Conservation (phyloP, 768 basidiomycete species). For the Rubroboletus pulcherrimus region DNA sequence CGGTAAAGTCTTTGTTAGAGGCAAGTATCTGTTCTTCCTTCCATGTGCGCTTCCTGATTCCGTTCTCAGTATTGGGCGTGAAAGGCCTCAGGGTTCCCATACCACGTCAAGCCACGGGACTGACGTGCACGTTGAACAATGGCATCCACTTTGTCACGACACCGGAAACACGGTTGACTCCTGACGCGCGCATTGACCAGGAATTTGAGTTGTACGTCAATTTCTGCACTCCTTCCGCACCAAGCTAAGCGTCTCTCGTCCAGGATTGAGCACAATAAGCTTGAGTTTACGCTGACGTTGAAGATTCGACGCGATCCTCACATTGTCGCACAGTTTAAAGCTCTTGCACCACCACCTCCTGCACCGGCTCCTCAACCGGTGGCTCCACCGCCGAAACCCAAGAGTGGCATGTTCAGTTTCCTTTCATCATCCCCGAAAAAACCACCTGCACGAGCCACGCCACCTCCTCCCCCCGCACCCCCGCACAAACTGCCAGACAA, state of each 20-base stretch:
- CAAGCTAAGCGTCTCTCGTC: background rate
- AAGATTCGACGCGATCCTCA: conserved; percentile 87
- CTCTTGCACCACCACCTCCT: conserved; percentile 50
- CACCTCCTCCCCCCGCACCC: conserved; percentile 34
- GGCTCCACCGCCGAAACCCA: conserved; percentile 51
- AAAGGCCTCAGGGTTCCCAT: conserved; percentile 73
- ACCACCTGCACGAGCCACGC: conserved; percentile 45
- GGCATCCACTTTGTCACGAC: conserved; percentile 95
- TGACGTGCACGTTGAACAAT: conserved; percentile 91
- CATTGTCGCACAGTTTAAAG: conserved; percentile 73
- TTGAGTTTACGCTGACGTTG: conserved; percentile 89
- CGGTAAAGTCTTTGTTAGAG: conserved; percentile 94
- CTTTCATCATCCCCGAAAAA: conserved; percentile 73
- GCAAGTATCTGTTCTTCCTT: conserved; percentile 36
- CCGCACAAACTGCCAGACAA: conserved; percentile 60
- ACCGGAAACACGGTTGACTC: conserved; percentile 61
- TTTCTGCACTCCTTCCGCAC: background rate
- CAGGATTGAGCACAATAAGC: conserved; percentile 90
- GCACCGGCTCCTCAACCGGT: conserved; percentile 40
- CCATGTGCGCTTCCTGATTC: background rate
- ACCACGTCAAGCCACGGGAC: conserved; percentile 65
- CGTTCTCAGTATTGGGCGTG: conserved; percentile 63
- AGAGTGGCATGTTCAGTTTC: conserved; percentile 69
- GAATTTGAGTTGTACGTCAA: conserved; percentile 83
- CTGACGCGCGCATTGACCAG: conserved; percentile 69